These are phyloP conservation scores for Exophiala alcalophila DNA, from an alignment of 2,329 filamentous ascomycete genomes.

Conservation along the genomic window DNA sequence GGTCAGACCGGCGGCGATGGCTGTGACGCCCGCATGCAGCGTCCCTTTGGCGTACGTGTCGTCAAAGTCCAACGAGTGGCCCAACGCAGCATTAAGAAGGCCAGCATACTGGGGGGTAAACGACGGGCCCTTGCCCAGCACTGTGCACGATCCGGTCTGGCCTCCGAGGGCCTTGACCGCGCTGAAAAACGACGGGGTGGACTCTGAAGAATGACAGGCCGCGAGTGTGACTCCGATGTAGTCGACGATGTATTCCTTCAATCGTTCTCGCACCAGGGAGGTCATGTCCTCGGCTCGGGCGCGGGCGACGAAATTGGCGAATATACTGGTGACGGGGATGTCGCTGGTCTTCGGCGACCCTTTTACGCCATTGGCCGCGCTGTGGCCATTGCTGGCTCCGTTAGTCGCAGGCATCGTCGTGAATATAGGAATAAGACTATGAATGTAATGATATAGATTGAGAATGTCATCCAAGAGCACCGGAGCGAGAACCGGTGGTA, in stretches of 20 bases:
- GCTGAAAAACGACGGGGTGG: conserved; percentile 22
- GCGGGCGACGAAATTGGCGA: conserved; percentile 21
- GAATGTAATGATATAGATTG: too few species aligned
- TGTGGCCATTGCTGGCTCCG: neutral
- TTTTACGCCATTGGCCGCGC: conserved; percentile 7
- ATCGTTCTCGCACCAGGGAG: conserved; percentile 13
- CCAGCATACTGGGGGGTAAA: conserved; percentile 39
- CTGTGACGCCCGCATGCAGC: conserved; percentile 43
- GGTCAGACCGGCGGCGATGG: conserved; percentile 34
- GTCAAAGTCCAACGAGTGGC: conserved; percentile 47
- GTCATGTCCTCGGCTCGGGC: conserved; percentile 19
- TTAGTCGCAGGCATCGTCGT: neutral
- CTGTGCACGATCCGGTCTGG: conserved; percentile 20
- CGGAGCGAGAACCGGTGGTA: too few species aligned
- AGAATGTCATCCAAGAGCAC: too few species aligned
- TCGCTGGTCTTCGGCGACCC: conserved; percentile 3
- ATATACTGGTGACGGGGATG: conserved; percentile 22
- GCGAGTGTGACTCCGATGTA: conserved; percentile 28
- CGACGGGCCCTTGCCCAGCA: conserved; percentile 25
- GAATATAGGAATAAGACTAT: too few species aligned
- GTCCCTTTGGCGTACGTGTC: conserved; percentile 45
- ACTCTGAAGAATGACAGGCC: conserved; percentile 24
- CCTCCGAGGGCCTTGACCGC: conserved; percentile 23
- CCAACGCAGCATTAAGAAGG: conserved; percentile 43
- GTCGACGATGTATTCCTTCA: conserved; percentile 29